A percentile compares a stretch with the other conserved stretches of the same genome.
These are phyloP conservation scores for Solanum infundibuliforme DNA, from an alignment of 257 asterid species.

Conservation along the genomic window DNA sequence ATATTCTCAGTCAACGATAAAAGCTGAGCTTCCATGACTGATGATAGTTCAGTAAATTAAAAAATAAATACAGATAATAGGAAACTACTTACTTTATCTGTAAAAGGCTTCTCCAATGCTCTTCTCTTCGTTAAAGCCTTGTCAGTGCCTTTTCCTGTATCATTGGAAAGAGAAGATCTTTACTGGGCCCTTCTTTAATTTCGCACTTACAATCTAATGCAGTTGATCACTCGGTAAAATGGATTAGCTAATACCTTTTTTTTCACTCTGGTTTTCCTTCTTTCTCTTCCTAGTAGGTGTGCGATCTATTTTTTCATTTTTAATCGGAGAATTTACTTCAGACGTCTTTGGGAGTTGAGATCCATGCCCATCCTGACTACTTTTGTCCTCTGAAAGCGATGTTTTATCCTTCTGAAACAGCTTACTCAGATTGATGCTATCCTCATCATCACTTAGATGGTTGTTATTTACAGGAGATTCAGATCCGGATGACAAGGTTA, in stretches of 20 bases:
- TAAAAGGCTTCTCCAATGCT: background rate
- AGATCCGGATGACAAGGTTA: slow-evolving; percentile 1
- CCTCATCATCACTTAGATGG: slow-evolving; percentile 2
- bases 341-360: background rate
- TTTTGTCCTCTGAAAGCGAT: background rate
- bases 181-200: background rate
- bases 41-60: background rate
- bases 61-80: background rate
- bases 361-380: background rate
- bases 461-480: background rate
- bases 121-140: slow-evolving; percentile 3
- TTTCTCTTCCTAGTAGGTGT: slow-evolving; percentile 3
- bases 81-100: background rate
- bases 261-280: background rate
- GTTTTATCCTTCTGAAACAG: background rate
- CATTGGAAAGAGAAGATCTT: background rate
- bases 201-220: background rate
- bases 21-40: background rate
- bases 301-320: background rate
- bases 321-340: background rate
- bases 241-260: background rate
- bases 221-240: background rate
- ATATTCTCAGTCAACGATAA: background rate
- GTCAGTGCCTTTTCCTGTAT: background rate
- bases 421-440: slow-evolving; percentile 1